Evolutionary conservation across 208 protist genomes (phyloP), one percentile per base, ranked within the genome.

Genomic region (Wallacemonas rigidus): DNA sequence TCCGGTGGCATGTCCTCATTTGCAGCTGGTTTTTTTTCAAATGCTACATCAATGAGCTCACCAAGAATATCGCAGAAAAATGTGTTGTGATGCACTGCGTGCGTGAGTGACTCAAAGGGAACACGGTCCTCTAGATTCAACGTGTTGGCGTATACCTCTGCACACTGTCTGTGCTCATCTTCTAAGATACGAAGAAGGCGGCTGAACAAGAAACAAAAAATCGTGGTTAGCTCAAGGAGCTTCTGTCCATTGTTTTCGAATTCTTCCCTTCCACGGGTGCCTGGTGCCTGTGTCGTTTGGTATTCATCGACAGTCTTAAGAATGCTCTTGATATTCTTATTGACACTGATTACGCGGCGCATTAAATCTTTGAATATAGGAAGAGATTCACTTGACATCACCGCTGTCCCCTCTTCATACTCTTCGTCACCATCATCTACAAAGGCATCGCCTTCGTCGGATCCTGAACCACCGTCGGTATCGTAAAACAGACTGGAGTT

Each of bases 51-150:
- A 14, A 92, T 76, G 26, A 95, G 48, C 36, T 90, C 88, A 9
- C 83, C 87, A 69, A 96, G 80, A 44, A 87, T 76, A 43, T 94
- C 87, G 70, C 91, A 96, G 64, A 96, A 96, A 3, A 72, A 36
- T 11, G 84, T 88, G 72, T 94, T 94, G 65, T 90, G 80, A 68
- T 93, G 86, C 61, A 96, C 80, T 44, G 82, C 65, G 74, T 91
- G 79, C 12, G 87, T 76, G 40, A 94, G 79, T 56, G 81, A 88
- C 73, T 94, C 87, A 75, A 93, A 93, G 39, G 87, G 84, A 17
- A 87, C 69, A 17, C 85, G 83, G 69, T 96, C 91, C 60, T 94
- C 75, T 51, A 92, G 80, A 61, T 90, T 90, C n/a, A 96, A 68
- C 9, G 85, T 90, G n/a, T 81, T 71, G 67, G 83, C 74, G 54